phyloP scores from a whole-genome alignment of 345 rosid species.

The Eucalyptus erythrocorys region DNA sequence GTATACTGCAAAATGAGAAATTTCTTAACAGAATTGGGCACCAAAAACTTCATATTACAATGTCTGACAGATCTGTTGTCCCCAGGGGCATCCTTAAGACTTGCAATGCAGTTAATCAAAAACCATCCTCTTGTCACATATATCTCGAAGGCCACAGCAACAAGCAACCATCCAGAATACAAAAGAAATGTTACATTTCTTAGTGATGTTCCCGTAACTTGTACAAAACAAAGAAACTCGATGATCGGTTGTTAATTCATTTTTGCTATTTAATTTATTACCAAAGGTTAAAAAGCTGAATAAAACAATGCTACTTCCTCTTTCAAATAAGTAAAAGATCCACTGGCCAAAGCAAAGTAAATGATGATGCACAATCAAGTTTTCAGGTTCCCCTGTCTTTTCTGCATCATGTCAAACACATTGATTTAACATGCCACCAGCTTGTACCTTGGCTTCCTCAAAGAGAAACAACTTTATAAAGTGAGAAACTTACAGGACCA shows the following conservation, averaged over 20 bases:
- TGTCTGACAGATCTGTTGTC: neutral
- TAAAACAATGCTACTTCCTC: neutral
- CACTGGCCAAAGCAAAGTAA: neutral
- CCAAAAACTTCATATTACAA: neutral
- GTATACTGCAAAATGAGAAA: conserved; percentile 58
- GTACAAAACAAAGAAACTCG: neutral
- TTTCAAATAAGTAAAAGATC: neutral
- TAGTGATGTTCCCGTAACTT: neutral
- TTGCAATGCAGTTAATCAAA: neutral
- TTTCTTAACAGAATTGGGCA: neutral
- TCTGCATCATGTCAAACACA: neutral
- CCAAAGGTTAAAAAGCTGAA: neutral
- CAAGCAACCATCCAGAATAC: neutral
- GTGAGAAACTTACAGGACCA: conserved; percentile 70
- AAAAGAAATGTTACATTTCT: neutral
- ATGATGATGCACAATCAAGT: neutral
- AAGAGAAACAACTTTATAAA: neutral
- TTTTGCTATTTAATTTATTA: neutral
- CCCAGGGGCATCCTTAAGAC: neutral
- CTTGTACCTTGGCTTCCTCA: neutral
- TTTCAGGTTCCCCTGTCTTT: neutral
- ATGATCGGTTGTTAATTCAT: neutral
- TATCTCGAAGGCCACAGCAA: neutral
- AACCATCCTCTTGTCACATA: neutral
- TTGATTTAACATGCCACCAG: neutral